Percentiles rank a stretch among this genome's conserved stretches.
Evolutionary conservation across 257 asterid genomes (phyloP).

Genomic region (Fraxinus excelsior): DNA sequence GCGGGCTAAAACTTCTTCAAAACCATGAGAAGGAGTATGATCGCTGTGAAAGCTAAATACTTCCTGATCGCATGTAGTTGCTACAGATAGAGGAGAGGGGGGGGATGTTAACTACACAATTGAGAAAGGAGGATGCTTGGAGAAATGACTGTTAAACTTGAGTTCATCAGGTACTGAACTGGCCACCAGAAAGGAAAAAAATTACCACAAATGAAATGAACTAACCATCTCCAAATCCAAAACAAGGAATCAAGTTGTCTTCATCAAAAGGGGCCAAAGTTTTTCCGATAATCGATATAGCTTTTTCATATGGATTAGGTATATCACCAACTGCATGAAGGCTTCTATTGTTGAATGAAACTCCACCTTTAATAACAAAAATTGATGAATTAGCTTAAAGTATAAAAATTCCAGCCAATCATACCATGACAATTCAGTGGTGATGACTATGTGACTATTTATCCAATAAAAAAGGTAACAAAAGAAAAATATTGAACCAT

Average conservation of each 20-base stretch:
- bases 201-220: neutral
- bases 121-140: constrained; percentile 4
- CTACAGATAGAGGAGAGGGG: constrained; percentile 34
- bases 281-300: constrained; percentile 79
- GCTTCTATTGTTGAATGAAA: constrained; percentile 68
- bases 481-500: neutral
- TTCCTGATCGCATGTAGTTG: constrained; percentile 66
- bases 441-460: neutral
- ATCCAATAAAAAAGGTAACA: neutral
- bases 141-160: constrained; percentile 1
- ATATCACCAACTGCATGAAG: constrained; percentile 61
- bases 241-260: constrained; percentile 85
- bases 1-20: constrained; percentile 83
- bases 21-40: constrained; percentile 80
- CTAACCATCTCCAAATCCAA: constrained; percentile 91
- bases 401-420: constrained; percentile 11
- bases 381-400: constrained; percentile 31
- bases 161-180: constrained; percentile 1
- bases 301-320: constrained; percentile 80
- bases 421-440: neutral
- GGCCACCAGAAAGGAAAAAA: neutral
- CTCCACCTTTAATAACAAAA: constrained; percentile 52
- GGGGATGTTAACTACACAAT: constrained; percentile 21
- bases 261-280: constrained; percentile 85
- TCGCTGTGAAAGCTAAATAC: constrained; percentile 83